Base-by-base conservation (phyloP, 2,329 filamentous ascomycete species). In the Leptographium lundbergii region DNA sequence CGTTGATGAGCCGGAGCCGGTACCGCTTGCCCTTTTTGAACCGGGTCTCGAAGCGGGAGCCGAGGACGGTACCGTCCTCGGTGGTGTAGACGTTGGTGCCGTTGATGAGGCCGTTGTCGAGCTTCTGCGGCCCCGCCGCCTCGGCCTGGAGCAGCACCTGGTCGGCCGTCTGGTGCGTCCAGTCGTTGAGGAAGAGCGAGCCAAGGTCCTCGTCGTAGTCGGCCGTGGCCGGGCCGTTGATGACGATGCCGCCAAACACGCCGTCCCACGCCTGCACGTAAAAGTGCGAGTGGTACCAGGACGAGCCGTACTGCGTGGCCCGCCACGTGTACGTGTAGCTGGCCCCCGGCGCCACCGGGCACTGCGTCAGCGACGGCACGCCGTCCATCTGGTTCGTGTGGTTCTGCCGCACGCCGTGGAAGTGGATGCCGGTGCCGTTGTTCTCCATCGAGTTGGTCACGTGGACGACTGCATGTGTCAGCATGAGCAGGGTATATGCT, bases 121-220 rank as follows among this genome's bases (percentile, higher is more conserved):
- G 51, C 22, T 22, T 57, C 36, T 58, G 61, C n/a, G 61, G 60
- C 13, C 58, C 60, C 1, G 6, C 9, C 2, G 22, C 6, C 5
- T 48, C n/a, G 3, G 60, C 61, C 4, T 1, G 0, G 13, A 82
- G 69, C 6, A 81, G 69, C 1, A 73, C 66, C 48, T 69, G 75
- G 66, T 83, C 82, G 11, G 73, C 69, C 7, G 68, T 67, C 64
- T 84, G 80, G 67, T 84, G 60, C 54, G 56, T 84, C 84, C 84
- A 88, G 65, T 89, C 86, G 57, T 68, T 71, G 1, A 76, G 64
- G 67, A 75, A 69, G 22, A 81, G 61, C 0, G 77, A 74, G 13
- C 80, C 80, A 1, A 88, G 65, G 62, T 89, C 86, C 45, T 82
- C 69, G 60, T 89, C 85, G 63, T 86, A 86, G 24, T 77, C 70